phyloP scores from a whole-genome alignment of 345 rosid genomes.

The Ceriops decandra region DNA sequence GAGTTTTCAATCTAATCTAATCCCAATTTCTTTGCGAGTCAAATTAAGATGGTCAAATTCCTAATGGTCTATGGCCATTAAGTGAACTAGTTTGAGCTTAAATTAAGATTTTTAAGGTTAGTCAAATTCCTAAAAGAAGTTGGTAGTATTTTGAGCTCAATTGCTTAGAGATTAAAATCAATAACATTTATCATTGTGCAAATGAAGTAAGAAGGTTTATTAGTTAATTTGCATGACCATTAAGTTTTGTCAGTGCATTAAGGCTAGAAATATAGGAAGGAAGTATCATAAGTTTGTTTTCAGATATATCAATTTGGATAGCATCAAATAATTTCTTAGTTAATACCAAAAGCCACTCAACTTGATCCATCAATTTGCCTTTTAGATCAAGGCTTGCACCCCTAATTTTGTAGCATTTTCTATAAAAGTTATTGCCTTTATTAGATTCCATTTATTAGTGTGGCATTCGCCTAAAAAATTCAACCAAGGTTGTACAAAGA shows the following conservation, averaged over 20 bases:
- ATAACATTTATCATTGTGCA: slow-evolving; percentile 40
- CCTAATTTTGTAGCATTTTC: slow-evolving; percentile 45
- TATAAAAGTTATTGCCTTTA: slow-evolving; percentile 51
- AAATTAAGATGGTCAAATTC: slow-evolving; percentile 26
- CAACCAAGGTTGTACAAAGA: slow-evolving; percentile 13
- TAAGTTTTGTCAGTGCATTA: slow-evolving; percentile 43
- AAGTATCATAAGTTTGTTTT: slow-evolving; percentile 59
- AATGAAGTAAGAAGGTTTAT: slow-evolving; percentile 54
- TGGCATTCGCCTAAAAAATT: slow-evolving; percentile 31
- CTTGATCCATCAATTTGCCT: slow-evolving; percentile 51
- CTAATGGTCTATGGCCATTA: slow-evolving; percentile 46
- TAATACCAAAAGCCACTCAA: slow-evolving; percentile 64
- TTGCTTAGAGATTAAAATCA: slow-evolving; percentile 56
- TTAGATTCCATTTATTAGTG: slow-evolving; percentile 44
- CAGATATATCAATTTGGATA: slow-evolving; percentile 47
- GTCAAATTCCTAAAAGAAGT: slow-evolving; percentile 46
- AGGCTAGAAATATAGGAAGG: slow-evolving; percentile 43
- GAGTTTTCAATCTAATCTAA: slow-evolving; percentile 13
- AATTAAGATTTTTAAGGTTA: slow-evolving; percentile 39
- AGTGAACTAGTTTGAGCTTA: slow-evolving; percentile 51
- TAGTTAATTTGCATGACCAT: slow-evolving; percentile 51
- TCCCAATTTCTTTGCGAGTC: slow-evolving; percentile 33
- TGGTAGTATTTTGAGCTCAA: slow-evolving; percentile 44
- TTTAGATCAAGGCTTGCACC: slow-evolving; percentile 45
- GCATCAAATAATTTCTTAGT: slow-evolving; percentile 46